Evolutionary conservation across 2,329 filamentous ascomycete species (phyloP), one percentile per base, ranked within the genome.

Genomic region (Aspergillus fumigatiaffinis): DNA sequence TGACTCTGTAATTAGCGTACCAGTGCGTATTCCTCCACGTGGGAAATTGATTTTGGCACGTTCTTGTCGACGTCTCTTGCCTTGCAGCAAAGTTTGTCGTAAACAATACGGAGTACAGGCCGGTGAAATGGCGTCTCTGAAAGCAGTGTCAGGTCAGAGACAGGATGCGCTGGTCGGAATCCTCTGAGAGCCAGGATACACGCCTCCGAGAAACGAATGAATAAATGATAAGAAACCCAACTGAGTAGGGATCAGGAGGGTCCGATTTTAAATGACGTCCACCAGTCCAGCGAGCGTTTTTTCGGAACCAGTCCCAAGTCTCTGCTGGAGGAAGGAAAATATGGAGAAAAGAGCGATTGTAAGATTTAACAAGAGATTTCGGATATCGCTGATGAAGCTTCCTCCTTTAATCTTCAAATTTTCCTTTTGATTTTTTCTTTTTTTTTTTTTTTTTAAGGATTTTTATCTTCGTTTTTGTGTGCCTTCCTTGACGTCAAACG

Each of bases 201-300:
- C 21, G 10, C 1, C 44, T 47, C 10, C 12, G 10, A 47, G 44
- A 47, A 47, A n/a, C 21, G 44, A 47, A 47, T 47, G 44, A 35
- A 49, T 38, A 38, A 56, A 56, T 50, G 51, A 32, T 35, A 53
- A 59, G 38, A 14, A 42, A 55, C 28, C 7, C 55, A 54, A 53
- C 56, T 55, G 51, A 41, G 23, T 38, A 51, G 41, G 35, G 10
- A 26, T 44, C 57, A 46, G 20, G 48, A 50, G 42, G 14, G 25
- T 49, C 51, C 54, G 56, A 54, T 42, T 23, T 47, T 4, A 14
- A 23, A 47, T 47, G 64, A 69, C 62, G 61, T 55, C 44, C 63
- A 67, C 68, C 60, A 67, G 61, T 60, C 62, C 70, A 71, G 61
- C 70, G 70, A 70, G 70, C 63, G 67, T 60, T 58, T 17, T 64